A percentile compares a stretch with the other conserved stretches of the same genome.
These are phyloP conservation scores for Trichoderma erinaceum DNA, from an alignment of 495 filamentous ascomycete genomes.

Conservation along the genomic window DNA sequence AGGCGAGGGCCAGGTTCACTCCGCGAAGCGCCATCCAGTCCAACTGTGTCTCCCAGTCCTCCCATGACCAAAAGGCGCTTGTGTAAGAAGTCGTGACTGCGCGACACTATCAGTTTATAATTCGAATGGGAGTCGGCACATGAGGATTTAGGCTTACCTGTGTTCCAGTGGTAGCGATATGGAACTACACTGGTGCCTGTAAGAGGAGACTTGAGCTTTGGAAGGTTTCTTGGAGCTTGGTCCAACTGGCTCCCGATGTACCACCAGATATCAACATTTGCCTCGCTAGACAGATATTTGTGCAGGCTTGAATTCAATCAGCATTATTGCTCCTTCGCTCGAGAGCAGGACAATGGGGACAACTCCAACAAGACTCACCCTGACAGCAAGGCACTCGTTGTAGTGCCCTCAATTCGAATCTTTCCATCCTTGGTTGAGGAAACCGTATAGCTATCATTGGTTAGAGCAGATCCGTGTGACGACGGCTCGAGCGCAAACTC, in stretches of 20 bases:
- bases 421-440: conserved; percentile 33
- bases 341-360: not conserved
- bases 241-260: conserved; percentile 35
- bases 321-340: no score
- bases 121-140: not conserved
- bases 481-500: conserved; percentile 30
- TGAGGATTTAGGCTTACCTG: conserved; percentile 21
- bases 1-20: conserved; percentile 48
- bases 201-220: conserved; percentile 25
- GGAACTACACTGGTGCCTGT: conserved; percentile 39
- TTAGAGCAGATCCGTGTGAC: conserved; percentile 18
- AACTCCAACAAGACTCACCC: conserved; percentile 29
- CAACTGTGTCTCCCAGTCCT: conserved; percentile 49
- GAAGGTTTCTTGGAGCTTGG: conserved; percentile 26
- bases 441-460: conserved; percentile 41
- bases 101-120: not conserved
- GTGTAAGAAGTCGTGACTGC: conserved; percentile 52
- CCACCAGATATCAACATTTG: conserved; percentile 51
- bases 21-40: conserved; percentile 52
- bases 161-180: conserved; percentile 52
- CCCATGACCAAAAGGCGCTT: conserved; percentile 47
- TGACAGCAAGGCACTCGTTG: conserved; percentile 40
- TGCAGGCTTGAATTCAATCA: conserved; percentile 31
- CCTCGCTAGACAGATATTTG: conserved; percentile 42
- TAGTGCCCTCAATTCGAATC: conserved; percentile 41